These are phyloP conservation scores for Fusarium fracticaudum DNA, from an alignment of 2,329 filamentous ascomycete genomes.

Conservation along the genomic window DNA sequence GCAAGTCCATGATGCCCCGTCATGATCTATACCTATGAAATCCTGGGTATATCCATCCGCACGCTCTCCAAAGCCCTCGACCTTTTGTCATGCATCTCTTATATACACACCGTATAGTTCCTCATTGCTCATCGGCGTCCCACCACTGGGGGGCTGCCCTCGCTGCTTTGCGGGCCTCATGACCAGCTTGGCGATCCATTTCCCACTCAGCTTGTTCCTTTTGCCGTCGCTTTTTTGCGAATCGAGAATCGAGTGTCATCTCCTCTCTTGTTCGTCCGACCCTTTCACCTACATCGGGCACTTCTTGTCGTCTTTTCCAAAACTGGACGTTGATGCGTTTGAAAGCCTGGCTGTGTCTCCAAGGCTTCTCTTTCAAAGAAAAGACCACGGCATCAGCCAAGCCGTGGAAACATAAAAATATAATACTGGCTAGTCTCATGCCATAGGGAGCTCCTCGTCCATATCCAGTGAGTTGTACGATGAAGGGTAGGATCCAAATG, in stretches of 20 bases:
- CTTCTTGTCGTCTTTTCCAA: slow-evolving; percentile 12
- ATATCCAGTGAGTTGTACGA: slow-evolving; percentile 64
- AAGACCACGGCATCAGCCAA: slow-evolving; percentile 76
- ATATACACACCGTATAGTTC: not conserved
- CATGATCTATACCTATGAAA: slow-evolving; percentile 6
- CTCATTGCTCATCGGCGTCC: slow-evolving; percentile 39
- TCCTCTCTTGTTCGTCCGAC: slow-evolving; percentile 62
- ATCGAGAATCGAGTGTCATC: slow-evolving; percentile 60
- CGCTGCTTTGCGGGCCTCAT: slow-evolving; percentile 1
- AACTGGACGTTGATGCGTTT: slow-evolving; percentile 19
- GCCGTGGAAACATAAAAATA: slow-evolving; percentile 72
- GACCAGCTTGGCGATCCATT: slow-evolving; percentile 18
- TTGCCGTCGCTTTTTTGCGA: slow-evolving; percentile 59
- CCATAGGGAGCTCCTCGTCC: slow-evolving; percentile 59
- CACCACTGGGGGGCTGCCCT: slow-evolving; percentile 44
- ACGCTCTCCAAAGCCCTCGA: not conserved
- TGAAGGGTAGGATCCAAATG: slow-evolving; percentile 78
- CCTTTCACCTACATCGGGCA: slow-evolving; percentile 25
- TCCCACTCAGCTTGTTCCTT: slow-evolving; percentile 55
- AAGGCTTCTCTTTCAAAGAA: slow-evolving; percentile 75
- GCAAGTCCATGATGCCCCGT: slow-evolving; percentile 9
- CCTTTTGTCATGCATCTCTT: not conserved
- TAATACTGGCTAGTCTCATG: slow-evolving; percentile 63
- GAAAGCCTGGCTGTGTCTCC: slow-evolving; percentile 51
- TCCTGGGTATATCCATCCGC: slow-evolving; percentile 34